Base-by-base conservation (phyloP, 2,329 filamentous ascomycete genomes). In the Pseudocercospora cruenta region DNA sequence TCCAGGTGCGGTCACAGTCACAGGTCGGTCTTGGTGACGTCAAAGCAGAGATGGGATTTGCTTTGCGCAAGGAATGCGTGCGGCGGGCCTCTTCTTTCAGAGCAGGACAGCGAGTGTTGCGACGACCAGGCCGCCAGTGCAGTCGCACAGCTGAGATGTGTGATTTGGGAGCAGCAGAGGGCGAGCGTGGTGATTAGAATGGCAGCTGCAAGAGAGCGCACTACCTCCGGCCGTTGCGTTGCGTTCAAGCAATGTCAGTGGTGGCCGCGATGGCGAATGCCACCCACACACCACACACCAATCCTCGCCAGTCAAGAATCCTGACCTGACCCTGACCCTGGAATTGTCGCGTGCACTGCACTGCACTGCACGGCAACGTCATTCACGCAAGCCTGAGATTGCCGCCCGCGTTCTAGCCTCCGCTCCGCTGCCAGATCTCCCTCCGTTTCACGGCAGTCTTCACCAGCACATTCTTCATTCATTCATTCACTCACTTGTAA, bases 251-350 rank as follows among this genome's bases (percentile, higher is more conserved):
- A 54, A 22, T 16, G 16, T 28, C 14, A 24, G 19, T 19, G 21
- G 19, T 19, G 21, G 47, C 10, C n/a, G 16, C 47, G 39, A 45
- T 45, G 47, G 49, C 49, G 47, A 53, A 53, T 53, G 47, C 47
- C 24, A 26, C 24, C 24, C 24, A 26, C 24, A 26, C 24, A 26
- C 24, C 24, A 26, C 24, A 26, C 24, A 26, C 24, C 24, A 26
- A 26, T 26, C 24, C 24, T 26, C 24, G 24, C 24, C 24, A 26
- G 24, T 26, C 24, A 26, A 26, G 24, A 26, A 26, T 26, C 24
- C 24, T 26, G 51, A 55, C 51, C 51, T 26, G n/a, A n/a, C n/a
- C n/a, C 22, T 54, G 51, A 55, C 51, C 51, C 51, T 55, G 51
- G 16, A 28, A 24, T 21, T 31, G 51, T 55, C 51, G 51, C 51